Evolutionary conservation across 2,329 filamentous ascomycete species (phyloP), one percentile per base, ranked within the genome.

Genomic region (Fusarium sp.): DNA sequence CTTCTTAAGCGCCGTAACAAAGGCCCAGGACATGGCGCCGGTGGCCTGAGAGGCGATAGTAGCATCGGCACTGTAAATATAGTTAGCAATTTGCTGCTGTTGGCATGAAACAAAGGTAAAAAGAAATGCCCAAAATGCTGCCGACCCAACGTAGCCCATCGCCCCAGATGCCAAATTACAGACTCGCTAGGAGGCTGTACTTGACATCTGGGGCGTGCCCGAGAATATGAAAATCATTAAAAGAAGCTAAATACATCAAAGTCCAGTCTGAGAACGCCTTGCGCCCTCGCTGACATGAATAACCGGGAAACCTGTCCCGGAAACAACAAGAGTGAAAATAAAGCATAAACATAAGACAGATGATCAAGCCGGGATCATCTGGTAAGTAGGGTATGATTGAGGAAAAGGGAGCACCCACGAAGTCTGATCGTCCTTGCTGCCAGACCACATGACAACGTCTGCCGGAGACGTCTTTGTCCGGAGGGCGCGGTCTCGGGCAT

Each of bases 11-110:
- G 95, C 93, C 6, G 88, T 93, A 82, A 99, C 95, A 82, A 99
- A 99, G 11, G 97, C 97, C 92, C 94, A 98, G 2, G 95, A 98
- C 97, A 99, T 98, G 81, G 97, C 97, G 62, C 97, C 97, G 0
- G 97, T 98, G 32, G 97, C 96, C 84, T 98, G 90, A 61, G 95
- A 93, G 39, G 89, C 91, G 78, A 98, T 98, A 23, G 92, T 94
- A n/a, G 96, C 95, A 82, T 99, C 97, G 83, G 95, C 94, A 75
- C 95, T 98, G 78, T 58, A 56, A 64, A 23, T 4, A 18, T 52
- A 27, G 73, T 79, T 71, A 80, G 76, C 65, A 35, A 48, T 20
- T 16, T 65, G 52, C 4, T 59, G 39, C 20, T 41, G 25, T 11
- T 30, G 23, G 20, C 54, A 23, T 30, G 11, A 16, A 14, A 25